Percentiles rank a stretch among this genome's conserved stretches.
phyloP scores from a whole-genome alignment of 305 asterid species.

The Nicotiana rustica region DNA sequence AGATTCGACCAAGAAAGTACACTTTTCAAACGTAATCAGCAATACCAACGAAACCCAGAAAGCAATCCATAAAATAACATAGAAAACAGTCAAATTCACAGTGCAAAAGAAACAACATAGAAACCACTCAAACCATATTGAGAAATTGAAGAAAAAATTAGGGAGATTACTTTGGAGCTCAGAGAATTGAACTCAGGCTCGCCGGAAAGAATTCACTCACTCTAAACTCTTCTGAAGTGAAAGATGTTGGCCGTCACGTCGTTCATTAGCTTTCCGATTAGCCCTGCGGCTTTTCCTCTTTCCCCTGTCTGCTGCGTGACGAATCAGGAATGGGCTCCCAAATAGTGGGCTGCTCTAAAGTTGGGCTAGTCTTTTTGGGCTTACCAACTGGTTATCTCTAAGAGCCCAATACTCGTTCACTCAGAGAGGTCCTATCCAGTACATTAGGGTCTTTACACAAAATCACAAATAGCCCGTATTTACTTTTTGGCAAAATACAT shows the following conservation, averaged over 20 bases:
- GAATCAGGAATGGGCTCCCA: not conserved
- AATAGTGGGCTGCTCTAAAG: not conserved
- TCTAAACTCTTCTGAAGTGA: not conserved
- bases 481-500: too few species aligned
- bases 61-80: not conserved
- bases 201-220: not conserved
- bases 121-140: not conserved
- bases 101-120: not conserved
- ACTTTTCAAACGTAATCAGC: not conserved
- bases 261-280: not conserved
- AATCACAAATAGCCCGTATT: too few species aligned
- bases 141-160: not conserved
- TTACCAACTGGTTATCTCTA: not conserved
- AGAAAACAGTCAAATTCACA: not conserved
- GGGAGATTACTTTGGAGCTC: not conserved
- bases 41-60: not conserved
- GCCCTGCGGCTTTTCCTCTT: constrained; percentile 11
- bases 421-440: too few species aligned
- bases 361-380: constrained; percentile 5
- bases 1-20: not conserved
- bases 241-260: not conserved
- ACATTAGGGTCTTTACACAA: too few species aligned
- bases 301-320: not conserved
- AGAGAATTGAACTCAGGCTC: not conserved
- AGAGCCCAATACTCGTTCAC: too few species aligned